These are phyloP conservation scores for Suaeda aralocaspica DNA, from an alignment of 148 eudicot species.

Conservation along the genomic window DNA sequence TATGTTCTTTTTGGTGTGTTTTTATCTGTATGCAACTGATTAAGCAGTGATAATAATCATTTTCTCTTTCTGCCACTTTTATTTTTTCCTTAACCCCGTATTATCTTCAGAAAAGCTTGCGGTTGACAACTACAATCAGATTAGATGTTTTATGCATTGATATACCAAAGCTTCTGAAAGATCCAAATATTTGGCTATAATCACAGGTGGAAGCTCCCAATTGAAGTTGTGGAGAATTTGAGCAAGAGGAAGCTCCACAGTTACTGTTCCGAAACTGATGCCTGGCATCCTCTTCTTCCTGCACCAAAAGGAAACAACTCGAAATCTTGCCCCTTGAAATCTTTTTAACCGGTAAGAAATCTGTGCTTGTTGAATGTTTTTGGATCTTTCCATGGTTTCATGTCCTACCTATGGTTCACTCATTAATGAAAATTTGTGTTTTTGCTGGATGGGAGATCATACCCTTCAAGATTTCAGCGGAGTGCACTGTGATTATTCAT, in stretches of 20 bases:
- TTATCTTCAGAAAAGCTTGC: too few species aligned
- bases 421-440: slow-evolving; percentile 43
- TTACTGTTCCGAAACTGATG: slow-evolving; percentile 41
- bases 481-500: too few species aligned
- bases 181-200: slow-evolving; percentile 39
- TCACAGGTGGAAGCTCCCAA: slow-evolving; percentile 50
- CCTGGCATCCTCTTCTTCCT: slow-evolving; percentile 65
- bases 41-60: too few species aligned
- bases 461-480: slow-evolving; percentile 33
- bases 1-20: too few species aligned
- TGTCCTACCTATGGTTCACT: slow-evolving; percentile 63
- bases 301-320: slow-evolving; percentile 68
- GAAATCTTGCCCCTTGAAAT: slow-evolving; percentile 56
- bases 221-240: slow-evolving; percentile 54
- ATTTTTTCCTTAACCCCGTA: too few species aligned
- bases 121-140: too few species aligned
- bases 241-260: slow-evolving; percentile 51
- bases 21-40: too few species aligned
- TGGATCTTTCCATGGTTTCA: slow-evolving; percentile 48
- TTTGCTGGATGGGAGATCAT: too few species aligned
- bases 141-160: slow-evolving; percentile 38
- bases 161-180: slow-evolving; percentile 54
- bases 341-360: slow-evolving; percentile 37
- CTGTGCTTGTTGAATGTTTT: slow-evolving; percentile 48
- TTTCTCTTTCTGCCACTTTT: too few species aligned